Conservation (phyloP, 305 asterid species). For the Solanum hybrid region DNA sequence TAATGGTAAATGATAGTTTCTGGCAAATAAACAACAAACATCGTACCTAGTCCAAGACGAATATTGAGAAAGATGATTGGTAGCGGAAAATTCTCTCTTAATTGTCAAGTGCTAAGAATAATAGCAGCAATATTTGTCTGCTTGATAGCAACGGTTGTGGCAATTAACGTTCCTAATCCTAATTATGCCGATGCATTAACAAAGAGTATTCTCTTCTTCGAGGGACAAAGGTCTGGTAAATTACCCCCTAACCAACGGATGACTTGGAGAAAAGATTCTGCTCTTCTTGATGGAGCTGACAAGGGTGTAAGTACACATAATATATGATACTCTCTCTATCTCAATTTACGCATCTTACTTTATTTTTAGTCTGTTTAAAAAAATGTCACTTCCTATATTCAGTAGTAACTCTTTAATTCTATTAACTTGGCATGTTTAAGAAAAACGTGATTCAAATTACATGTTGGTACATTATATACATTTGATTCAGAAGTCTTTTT, state of each 20-base stretch:
- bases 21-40: not conserved
- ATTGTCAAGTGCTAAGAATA: not conserved
- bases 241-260: conserved; percentile 32
- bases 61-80: conserved; percentile 1
- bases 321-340: not conserved
- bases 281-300: conserved; percentile 27
- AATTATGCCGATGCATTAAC: conserved; percentile 49
- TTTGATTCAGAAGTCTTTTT: not conserved
- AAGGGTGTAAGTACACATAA: conserved; percentile 20
- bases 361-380: not conserved
- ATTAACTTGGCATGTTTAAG: not conserved
- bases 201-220: conserved; percentile 40
- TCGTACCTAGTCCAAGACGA: not conserved
- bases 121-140: not conserved
- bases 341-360: not conserved
- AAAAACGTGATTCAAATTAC: not conserved
- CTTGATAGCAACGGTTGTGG: not conserved
- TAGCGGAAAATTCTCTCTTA: not conserved
- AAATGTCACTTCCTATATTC: not conserved
- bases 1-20: not conserved
- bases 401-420: not conserved
- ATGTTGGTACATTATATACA: not conserved
- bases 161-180: conserved; percentile 24
- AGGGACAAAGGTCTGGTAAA: conserved; percentile 49
- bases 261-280: conserved; percentile 42